A percentile compares a stretch with the other conserved stretches of the same genome.
Conservation (phyloP, 192 early-diverging fungal genomes). For the Coemansia sp. region DNA sequence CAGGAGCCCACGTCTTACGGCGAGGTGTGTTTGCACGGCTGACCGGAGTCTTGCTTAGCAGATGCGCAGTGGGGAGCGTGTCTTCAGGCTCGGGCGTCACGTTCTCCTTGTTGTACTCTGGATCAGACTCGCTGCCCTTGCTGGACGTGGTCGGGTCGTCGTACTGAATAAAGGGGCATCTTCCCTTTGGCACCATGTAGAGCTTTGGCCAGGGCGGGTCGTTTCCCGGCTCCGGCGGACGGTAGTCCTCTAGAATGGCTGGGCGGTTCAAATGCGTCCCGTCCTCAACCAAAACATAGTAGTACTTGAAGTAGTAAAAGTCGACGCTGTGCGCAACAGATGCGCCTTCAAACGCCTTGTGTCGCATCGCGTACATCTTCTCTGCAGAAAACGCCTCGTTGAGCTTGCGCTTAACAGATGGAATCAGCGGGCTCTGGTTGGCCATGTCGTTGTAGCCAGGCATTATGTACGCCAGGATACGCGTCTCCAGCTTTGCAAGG, state of each 20-base stretch:
- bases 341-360: constrained; percentile 43
- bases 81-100: constrained; percentile 48
- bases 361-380: constrained; percentile 45
- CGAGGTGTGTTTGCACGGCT: constrained; percentile 37
- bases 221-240: constrained; percentile 40
- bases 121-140: constrained; percentile 52
- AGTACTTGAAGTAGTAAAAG: constrained; percentile 55
- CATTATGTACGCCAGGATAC: constrained; percentile 37
- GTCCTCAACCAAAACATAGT: constrained; percentile 54
- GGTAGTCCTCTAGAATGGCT: constrained; percentile 51
- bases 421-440: constrained; percentile 31
- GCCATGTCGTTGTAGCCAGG: constrained; percentile 43
- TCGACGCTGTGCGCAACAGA: constrained; percentile 45
- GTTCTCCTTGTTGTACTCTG: constrained; percentile 50
- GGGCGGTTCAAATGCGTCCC: constrained; percentile 49
- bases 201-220: constrained; percentile 57
- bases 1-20: constrained; percentile 22
- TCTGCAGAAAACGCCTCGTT: constrained; percentile 53
- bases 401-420: constrained; percentile 52
- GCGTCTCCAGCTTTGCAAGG: constrained; percentile 45
- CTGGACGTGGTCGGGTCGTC: constrained; percentile 55
- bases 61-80: constrained; percentile 30
- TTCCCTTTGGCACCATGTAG: constrained; percentile 55
- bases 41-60: constrained; percentile 47
- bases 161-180: constrained; percentile 59